A percentile compares a stretch with the other conserved stretches of the same genome.
These are phyloP conservation scores for Mentha longifolia DNA, from an alignment of 257 asterid species.

Conservation along the genomic window DNA sequence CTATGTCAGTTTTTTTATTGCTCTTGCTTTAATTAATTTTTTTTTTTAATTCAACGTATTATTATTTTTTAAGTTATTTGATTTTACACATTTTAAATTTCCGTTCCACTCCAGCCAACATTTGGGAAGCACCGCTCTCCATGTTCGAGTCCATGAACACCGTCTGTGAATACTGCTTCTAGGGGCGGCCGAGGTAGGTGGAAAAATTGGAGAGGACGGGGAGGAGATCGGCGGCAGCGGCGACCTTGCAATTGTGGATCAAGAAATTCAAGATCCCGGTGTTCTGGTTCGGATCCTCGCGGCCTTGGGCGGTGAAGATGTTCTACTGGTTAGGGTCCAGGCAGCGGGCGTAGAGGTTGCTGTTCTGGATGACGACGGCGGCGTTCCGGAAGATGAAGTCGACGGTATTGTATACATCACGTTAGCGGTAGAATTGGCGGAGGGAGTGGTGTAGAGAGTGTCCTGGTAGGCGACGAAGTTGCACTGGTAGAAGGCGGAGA, in stretches of 20 bases:
- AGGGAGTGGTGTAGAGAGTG: conserved; percentile 90
- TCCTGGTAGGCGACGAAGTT: conserved; percentile 94
- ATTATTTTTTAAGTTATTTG: too few species aligned
- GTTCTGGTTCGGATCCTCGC: too few species aligned
- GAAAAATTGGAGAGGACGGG: too few species aligned
- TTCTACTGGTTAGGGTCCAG: conserved; percentile 68
- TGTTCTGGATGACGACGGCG: conserved; percentile 80
- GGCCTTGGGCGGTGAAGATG: too few species aligned
- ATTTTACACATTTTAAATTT: conserved; percentile 24
- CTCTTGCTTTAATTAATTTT: too few species aligned
- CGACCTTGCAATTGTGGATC: too few species aligned
- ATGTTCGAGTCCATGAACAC: conserved; percentile 60
- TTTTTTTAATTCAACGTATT: too few species aligned
- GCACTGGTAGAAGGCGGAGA: conserved; percentile 83
- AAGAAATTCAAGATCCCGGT: too few species aligned
- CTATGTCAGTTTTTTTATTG: too few species aligned
- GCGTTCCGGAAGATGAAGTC: conserved; percentile 98
- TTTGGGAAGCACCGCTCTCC: conserved; percentile 58
- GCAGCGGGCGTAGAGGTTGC: conserved; percentile 83
- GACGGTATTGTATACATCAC: conserved; percentile 89
- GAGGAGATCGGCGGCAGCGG: too few species aligned
- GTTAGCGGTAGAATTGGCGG: conserved; percentile 88
- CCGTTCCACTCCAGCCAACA: conserved; percentile 89
- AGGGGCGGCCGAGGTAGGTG: too few species aligned
- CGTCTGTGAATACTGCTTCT: too few species aligned